Percentiles rank a stretch among this genome's conserved stretches.
These are phyloP conservation scores for Vanderwaltozyma polyspora DNA, from an alignment of 805 yeast species.

Conservation along the genomic window DNA sequence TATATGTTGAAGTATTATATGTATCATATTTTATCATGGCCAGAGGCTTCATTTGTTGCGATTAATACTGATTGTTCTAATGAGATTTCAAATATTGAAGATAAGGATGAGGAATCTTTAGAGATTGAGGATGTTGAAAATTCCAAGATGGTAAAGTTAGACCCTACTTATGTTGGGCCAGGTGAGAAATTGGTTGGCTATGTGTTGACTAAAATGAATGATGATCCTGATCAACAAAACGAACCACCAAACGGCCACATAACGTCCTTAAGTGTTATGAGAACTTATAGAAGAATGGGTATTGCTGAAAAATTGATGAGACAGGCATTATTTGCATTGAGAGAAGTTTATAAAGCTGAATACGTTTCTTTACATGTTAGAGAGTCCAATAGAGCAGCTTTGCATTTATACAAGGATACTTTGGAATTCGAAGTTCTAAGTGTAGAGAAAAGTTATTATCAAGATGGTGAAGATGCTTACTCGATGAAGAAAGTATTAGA, in stretches of 20 bases:
- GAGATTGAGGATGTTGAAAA: slow-evolving; percentile 14
- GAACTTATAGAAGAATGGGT: slow-evolving; percentile 92
- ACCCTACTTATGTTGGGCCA: slow-evolving; percentile 48
- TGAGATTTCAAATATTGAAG: slow-evolving; percentile 13
- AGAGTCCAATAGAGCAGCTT: slow-evolving; percentile 85
- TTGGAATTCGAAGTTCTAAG: slow-evolving; percentile 70
- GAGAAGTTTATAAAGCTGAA: slow-evolving; percentile 71
- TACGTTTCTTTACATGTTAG: slow-evolving; percentile 89
- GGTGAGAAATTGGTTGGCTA: slow-evolving; percentile 90
- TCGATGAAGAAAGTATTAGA: slow-evolving; percentile 71
- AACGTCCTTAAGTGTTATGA: slow-evolving; percentile 87
- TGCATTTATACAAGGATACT: slow-evolving; percentile 81
- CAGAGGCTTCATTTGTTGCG: slow-evolving; percentile 94
- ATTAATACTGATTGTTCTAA: slow-evolving; percentile 45
- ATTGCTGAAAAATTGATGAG: slow-evolving; percentile 86
- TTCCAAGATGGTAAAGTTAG: slow-evolving; percentile 34
- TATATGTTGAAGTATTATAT: slow-evolving; percentile 85
- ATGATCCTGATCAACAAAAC: slow-evolving; percentile 68
- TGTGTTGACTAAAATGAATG: slow-evolving; percentile 93
- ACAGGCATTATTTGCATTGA: slow-evolving; percentile 66
- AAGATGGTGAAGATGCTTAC: slow-evolving; percentile 96
- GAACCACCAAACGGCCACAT: slow-evolving; percentile 86
- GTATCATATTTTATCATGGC: slow-evolving; percentile 94
- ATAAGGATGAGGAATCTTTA: slow-evolving; percentile 8
- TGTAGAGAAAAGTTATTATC: slow-evolving; percentile 83